Conservation (phyloP, 805 yeast genomes). For the Zygoascus ofunaensis region DNA sequence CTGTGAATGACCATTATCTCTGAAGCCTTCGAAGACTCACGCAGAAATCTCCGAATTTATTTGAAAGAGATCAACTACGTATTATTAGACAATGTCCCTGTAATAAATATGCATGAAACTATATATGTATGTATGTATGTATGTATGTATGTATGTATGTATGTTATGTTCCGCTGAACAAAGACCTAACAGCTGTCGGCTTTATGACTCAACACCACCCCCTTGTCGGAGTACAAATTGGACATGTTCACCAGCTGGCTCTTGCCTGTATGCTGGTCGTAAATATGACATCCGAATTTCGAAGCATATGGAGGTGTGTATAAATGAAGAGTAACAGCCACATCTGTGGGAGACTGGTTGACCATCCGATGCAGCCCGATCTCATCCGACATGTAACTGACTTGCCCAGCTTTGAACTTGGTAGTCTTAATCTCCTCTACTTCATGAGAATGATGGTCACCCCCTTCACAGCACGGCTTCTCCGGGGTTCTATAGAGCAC, state of each 20-base stretch:
- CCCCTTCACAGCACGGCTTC: slow-evolving; percentile 21
- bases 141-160: too few relatives aligned
- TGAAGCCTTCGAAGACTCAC: too few relatives aligned
- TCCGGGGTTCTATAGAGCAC: slow-evolving; percentile 45
- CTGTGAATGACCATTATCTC: too few relatives aligned
- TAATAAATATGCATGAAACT: too few relatives aligned
- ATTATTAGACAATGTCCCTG: too few relatives aligned
- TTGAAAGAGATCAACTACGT: too few relatives aligned
- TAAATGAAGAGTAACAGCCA: slow-evolving; percentile 57
- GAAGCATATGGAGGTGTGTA: slow-evolving; percentile 73
- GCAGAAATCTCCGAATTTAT: too few relatives aligned
- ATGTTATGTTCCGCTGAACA: too few relatives aligned
- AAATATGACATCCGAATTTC: slow-evolving; percentile 36
- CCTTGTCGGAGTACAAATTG: slow-evolving; percentile 54
- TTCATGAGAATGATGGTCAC: slow-evolving; percentile 5
- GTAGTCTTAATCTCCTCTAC: slow-evolving; percentile 24
- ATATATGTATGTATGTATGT: too few relatives aligned
- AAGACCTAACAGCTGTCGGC: slow-evolving; percentile 2
- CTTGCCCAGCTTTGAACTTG: slow-evolving; percentile 30
- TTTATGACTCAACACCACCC: slow-evolving; percentile 23
- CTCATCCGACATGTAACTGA: slow-evolving; percentile 55
- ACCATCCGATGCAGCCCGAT: slow-evolving; percentile 59
- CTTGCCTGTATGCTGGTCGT: slow-evolving; percentile 40
- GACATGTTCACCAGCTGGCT: slow-evolving; percentile 50
- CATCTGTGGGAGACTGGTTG: slow-evolving; percentile 36